These are phyloP conservation scores for Ogataea nakhonphanomensis DNA, from an alignment of 805 yeast species.

Conservation along the genomic window DNA sequence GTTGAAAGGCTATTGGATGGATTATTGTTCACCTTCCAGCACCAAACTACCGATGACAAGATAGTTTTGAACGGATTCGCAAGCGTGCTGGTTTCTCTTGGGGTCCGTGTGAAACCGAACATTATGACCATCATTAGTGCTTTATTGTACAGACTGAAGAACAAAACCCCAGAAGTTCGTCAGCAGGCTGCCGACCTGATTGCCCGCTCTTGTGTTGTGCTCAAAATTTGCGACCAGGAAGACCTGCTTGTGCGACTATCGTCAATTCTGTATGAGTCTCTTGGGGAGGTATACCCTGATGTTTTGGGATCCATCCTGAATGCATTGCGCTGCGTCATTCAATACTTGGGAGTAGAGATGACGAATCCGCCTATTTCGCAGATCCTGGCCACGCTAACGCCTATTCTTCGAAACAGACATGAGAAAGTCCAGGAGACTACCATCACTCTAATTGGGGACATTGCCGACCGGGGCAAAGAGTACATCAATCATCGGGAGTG, in stretches of 20 bases:
- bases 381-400: conserved; percentile 82
- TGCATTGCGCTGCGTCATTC: conserved; percentile 64
- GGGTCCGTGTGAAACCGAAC: conserved; percentile 64
- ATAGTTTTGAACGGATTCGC: conserved; percentile 63
- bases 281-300: conserved; percentile 94
- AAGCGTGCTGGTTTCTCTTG: conserved; percentile 58
- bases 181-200: conserved; percentile 83
- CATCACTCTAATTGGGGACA: conserved; percentile 72
- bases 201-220: conserved; percentile 58
- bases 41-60: conserved; percentile 56
- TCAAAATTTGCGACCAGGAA: conserved; percentile 62
- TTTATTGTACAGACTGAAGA: conserved; percentile 66
- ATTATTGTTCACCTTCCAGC: conserved; percentile 73
- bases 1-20: conserved; percentile 76
- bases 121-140: conserved; percentile 69
- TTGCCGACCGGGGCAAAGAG: conserved; percentile 78
- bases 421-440: conserved; percentile 87
- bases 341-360: conserved; percentile 52
- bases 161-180: conserved; percentile 67
- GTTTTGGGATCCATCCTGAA: conserved; percentile 81
- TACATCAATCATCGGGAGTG: conserved; percentile 89
- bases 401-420: conserved; percentile 84
- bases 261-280: conserved; percentile 77
- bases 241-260: conserved; percentile 65
- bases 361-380: conserved; percentile 82